Base-by-base conservation (phyloP, 2,329 filamentous ascomycete genomes). In the Ophiocordyceps australis region DNA sequence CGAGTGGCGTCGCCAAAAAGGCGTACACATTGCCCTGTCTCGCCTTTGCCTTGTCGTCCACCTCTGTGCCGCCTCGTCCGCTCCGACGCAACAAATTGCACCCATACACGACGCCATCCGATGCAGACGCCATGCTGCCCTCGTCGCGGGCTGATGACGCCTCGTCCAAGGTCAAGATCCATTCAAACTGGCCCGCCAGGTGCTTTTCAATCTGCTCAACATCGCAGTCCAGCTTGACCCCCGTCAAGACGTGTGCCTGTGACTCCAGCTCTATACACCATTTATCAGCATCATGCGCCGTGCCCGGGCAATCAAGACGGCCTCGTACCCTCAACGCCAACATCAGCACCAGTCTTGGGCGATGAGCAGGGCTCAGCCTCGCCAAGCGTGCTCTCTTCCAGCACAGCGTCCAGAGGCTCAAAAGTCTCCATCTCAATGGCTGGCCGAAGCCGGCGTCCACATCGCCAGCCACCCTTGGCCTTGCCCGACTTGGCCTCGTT, bases 61-160 rank as follows among this genome's bases (percentile, higher is more conserved):
- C 14, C 5, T 37, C 33, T 10, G 37, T 34, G n/a, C n/a, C n/a
- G 15, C 35, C 23, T 32, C 17, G 35, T 25, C 44, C 36, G 26
- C 42, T 40, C 32, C 50, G 49, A 24, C 48, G 48, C 31, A 69
- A 37, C 28, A 69, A 42, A 36, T 65, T 69, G 47, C 63, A 67
- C 29, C 62, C 64, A 35, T 62, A 57, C 12, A 57, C 39, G 34
- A 46, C 49, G 27, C 36, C 43, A 10, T 22, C 24, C 9, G 20
- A 23, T n/a, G 23, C 11, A 13, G 19, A 8, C 10, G n/a, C 9
- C 6, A 10, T 2, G 12, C 13, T 26, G 20, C 28, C 27, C 26
- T 31, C 30, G 25, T 37, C 22, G 19, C 28, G 25, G 27, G 28
- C 38, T 35, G 32, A 34, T 17, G 33, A 30, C 38, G 45, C 34